phyloP scores from a whole-genome alignment of 495 filamentous ascomycete species.

The Neurospora tetraspora region DNA sequence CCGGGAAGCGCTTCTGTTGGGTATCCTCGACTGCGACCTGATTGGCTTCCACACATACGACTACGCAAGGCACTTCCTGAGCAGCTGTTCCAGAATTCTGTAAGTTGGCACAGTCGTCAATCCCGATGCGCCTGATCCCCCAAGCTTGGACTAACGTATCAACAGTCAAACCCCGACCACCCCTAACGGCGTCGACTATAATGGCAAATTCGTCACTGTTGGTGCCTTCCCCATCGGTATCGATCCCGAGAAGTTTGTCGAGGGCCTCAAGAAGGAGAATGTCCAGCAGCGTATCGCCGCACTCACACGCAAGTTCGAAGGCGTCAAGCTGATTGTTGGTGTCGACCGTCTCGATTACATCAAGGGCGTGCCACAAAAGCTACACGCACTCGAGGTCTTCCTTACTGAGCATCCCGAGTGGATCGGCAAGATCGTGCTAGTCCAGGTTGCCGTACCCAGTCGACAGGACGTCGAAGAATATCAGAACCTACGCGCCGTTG shows the following conservation, averaged over 20 bases:
- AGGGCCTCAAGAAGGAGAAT: conserved; percentile 68
- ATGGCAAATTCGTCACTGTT: conserved; percentile 61
- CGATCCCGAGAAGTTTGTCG: conserved; percentile 88
- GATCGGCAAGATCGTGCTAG: conserved; percentile 82
- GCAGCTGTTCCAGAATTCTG: conserved; percentile 74
- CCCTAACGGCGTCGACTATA: conserved; percentile 71
- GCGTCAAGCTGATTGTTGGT: conserved; percentile 81
- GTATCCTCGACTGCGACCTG: conserved; percentile 74
- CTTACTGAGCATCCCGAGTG: conserved; percentile 85
- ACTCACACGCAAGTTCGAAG: conserved; percentile 72
- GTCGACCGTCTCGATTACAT: conserved; percentile 92
- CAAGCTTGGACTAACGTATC: conserved; percentile 3
- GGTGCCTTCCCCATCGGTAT: conserved; percentile 91
- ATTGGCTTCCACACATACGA: conserved; percentile 95
- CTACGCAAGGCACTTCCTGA: conserved; percentile 83
- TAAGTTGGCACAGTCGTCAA: conserved; percentile 28
- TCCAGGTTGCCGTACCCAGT: conserved; percentile 88
- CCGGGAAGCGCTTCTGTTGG: conserved; percentile 67
- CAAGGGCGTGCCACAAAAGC: conserved; percentile 91
- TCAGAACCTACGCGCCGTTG: conserved; percentile 80
- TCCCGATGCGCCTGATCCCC: not conserved
- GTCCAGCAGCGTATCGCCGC: conserved; percentile 70
- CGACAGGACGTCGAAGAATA: conserved; percentile 94
- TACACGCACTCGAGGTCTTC: conserved; percentile 85
- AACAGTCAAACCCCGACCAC: conserved; percentile 64